Percentiles rank a stretch among this genome's conserved stretches.
phyloP scores from a whole-genome alignment of 805 yeast species.

The Pachysolen tannophilus region DNA sequence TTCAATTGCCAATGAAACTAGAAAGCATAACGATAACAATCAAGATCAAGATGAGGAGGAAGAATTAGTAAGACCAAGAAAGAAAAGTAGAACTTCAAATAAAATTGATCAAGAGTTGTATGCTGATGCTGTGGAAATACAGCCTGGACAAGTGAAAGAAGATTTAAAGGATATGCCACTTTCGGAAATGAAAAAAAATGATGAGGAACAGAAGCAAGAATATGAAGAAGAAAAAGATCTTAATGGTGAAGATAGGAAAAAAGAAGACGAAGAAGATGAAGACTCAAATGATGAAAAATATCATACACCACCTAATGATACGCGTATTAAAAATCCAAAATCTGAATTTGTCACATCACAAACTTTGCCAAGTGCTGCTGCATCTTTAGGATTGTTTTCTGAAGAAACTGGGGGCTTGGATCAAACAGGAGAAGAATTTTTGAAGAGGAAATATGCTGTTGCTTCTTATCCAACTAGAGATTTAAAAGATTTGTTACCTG shows the following conservation, averaged over 20 bases:
- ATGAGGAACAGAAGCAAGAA: constrained; percentile 5
- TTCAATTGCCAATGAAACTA: constrained; percentile 1
- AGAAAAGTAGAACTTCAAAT: constrained; percentile 12
- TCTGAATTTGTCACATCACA: constrained; percentile 69
- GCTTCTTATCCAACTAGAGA: constrained; percentile 83
- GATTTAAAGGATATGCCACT: constrained; percentile 8
- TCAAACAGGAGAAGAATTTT: constrained; percentile 63
- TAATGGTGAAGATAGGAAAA: no score
- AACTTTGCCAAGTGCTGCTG: constrained; percentile 57
- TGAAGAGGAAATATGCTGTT: constrained; percentile 75
- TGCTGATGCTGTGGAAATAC: constrained; percentile 10
- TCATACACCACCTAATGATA: constrained; percentile 46
- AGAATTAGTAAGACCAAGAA: constrained; percentile 12
- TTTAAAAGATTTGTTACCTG: constrained; percentile 71
- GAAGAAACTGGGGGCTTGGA: constrained; percentile 53
- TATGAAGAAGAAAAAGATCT: no score
- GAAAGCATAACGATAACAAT: constrained; percentile 7
- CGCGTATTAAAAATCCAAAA: constrained; percentile 60
- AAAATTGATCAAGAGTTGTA: constrained; percentile 4
- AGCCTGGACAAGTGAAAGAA: constrained; percentile 2
- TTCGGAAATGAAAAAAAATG: no score
- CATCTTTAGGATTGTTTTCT: constrained; percentile 55
- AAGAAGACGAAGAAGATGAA: constrained; percentile 8
- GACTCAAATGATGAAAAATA: constrained; percentile 22
- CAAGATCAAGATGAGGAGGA: constrained; percentile 12